Conservation (phyloP, 139 green algal genomes). For the Auxenochlorella protothecoides region DNA sequence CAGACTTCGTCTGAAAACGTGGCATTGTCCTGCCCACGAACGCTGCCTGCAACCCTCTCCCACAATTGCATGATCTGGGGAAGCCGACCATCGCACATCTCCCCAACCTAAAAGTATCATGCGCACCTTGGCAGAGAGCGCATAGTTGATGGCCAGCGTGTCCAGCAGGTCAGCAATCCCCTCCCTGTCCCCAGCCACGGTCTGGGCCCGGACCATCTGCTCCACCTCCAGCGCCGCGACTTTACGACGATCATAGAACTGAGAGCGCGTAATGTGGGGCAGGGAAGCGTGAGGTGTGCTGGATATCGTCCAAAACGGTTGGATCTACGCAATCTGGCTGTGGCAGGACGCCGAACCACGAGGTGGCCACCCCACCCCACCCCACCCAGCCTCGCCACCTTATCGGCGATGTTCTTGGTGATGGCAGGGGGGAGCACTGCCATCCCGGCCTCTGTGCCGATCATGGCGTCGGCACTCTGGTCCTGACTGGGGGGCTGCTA, state of each 20-base stretch:
- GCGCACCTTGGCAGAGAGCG: slow-evolving; percentile 5
- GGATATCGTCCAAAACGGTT: too few relatives aligned
- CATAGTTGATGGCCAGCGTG: slow-evolving; percentile 17
- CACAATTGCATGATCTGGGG: too few relatives aligned
- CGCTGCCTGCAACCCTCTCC: neutral
- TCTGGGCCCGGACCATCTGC: slow-evolving; percentile 31
- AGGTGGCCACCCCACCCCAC: neutral
- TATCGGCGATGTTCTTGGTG: slow-evolving; percentile 7
- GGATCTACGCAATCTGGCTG: too few relatives aligned
- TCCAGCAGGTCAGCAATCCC: slow-evolving; percentile 20
- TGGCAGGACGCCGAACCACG: neutral
- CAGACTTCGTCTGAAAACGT: neutral
- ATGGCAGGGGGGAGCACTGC: neutral
- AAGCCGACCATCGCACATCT: too few relatives aligned
- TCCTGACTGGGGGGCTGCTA: too few relatives aligned
- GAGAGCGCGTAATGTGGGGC: neutral
- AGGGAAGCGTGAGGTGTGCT: too few relatives aligned
- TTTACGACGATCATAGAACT: slow-evolving; percentile 93
- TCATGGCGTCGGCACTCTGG: too few relatives aligned
- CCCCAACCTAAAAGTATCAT: too few relatives aligned
- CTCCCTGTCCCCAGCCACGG: slow-evolving; percentile 46
- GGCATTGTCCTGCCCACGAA: neutral
- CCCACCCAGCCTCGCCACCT: neutral
- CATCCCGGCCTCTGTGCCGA: neutral
- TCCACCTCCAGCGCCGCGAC: slow-evolving; percentile 60